phyloP scores from a whole-genome alignment of 2,329 filamentous ascomycete genomes.

The Lecanicillium sp. region DNA sequence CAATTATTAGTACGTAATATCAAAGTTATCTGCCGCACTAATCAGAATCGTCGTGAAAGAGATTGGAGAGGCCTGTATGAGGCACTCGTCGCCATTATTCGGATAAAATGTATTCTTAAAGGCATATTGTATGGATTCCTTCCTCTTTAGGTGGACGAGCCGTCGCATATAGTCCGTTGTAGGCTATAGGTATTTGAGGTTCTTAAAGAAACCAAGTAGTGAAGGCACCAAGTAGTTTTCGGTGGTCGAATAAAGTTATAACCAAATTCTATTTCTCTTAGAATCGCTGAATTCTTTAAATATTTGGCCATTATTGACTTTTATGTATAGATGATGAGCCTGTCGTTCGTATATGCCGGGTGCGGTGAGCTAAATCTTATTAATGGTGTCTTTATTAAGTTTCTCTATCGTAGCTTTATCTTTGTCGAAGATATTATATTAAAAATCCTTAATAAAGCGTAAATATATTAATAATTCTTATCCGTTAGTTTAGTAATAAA shows the following conservation, averaged over 20 bases:
- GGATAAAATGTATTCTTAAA: slow-evolving; percentile 2
- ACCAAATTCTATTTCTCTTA: slow-evolving; percentile 27
- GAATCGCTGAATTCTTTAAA: slow-evolving; percentile 25
- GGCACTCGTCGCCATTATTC: slow-evolving; percentile 6
- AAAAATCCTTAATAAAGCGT: slow-evolving; percentile 27
- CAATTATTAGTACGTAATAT: slow-evolving; percentile 11
- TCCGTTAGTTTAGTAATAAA: slow-evolving; percentile 14
- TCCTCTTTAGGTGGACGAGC: neutral
- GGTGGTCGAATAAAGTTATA: slow-evolving; percentile 18
- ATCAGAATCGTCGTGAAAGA: neutral
- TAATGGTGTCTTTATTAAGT: slow-evolving; percentile 26
- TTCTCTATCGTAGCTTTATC: slow-evolving; percentile 22
- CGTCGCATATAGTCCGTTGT: slow-evolving; percentile 13
- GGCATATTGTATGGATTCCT: slow-evolving; percentile 4
- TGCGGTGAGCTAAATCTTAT: slow-evolving; percentile 28
- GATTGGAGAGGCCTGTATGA: slow-evolving; percentile 9
- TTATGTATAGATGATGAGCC: slow-evolving; percentile 20
- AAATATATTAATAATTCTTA: slow-evolving; percentile 29
- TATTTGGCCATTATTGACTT: slow-evolving; percentile 25
- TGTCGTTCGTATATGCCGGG: slow-evolving; percentile 23
- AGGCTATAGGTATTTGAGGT: slow-evolving; percentile 28
- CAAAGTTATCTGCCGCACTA: slow-evolving; percentile 10
- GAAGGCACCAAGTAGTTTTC: slow-evolving; percentile 27
- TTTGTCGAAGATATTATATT: slow-evolving; percentile 23
- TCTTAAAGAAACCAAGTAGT: slow-evolving; percentile 31